Base-by-base conservation (phyloP, 768 basidiomycete species). In the Collybia sordida region DNA sequence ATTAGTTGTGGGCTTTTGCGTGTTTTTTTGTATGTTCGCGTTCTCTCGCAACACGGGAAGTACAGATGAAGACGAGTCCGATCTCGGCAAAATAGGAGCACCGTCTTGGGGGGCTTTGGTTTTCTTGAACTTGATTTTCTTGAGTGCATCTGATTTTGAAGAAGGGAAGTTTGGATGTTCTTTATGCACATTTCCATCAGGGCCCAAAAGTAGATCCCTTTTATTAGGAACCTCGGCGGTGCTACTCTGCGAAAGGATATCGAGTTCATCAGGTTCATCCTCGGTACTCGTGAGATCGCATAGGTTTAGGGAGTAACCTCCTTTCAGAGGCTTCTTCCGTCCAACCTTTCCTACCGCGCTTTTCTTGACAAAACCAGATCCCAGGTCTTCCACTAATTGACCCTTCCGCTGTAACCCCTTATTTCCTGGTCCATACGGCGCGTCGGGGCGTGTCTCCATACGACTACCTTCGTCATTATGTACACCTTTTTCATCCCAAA, bases 341-440 rank as follows among this genome's bases (percentile, higher is more conserved):
- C 36, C 37, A 37, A 9, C 21, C 17, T 38, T 37, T 22, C 12
- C 39, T 9, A 41, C 4, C 12, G 25, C 25, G 22, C 23, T 21
- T 12, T 18, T 37, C 28, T 25, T 19, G 19, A 23, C 14, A 9
- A 47, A 47, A 5, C 45, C 22, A 18, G 36, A 27, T n/a, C 45
- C 45, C 12, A 47, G 23, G 38, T 47, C 45, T 38, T 47, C 45
- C n/a, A 47, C 35, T 24, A 35, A 34, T 38, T 38, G 11, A 12
- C 45, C 45, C 23, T 47, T 47, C 38, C 45, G 45, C 37, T 22
- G 45, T 18, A 38, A 15, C n/a, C 34, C 35, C n/a, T 38, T 38
- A 22, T 23, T 11, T 12, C 21, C 24, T 15, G 19, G 24, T 12
- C 15, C 19, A 8, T 6, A 15, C 15, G 18, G 28, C 4, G 3